phyloP scores from a whole-genome alignment of 2,329 filamentous ascomycete genomes.

The Stagonosporopsis rhizophila region DNA sequence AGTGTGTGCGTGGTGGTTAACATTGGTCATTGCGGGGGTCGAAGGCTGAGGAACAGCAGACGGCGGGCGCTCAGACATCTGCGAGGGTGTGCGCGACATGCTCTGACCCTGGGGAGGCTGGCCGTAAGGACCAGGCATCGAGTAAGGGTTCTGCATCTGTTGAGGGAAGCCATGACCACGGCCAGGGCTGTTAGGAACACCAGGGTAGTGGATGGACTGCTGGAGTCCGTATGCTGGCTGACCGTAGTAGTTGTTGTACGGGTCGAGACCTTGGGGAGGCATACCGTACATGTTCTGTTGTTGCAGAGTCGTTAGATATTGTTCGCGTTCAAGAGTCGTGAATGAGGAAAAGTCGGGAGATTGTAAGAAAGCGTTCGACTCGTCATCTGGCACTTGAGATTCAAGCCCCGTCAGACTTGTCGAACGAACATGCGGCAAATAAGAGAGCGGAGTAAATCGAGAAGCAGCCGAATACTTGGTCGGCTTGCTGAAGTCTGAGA shows the following conservation, averaged over 20 bases:
- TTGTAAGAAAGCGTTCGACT: conserved; percentile 35
- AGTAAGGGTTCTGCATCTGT: conserved; percentile 53
- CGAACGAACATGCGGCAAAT: conserved; percentile 19
- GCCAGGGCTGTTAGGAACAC: conserved; percentile 55
- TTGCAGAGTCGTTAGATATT: conserved; percentile 70
- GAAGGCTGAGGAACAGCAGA: conserved; percentile 68
- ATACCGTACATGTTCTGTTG: conserved; percentile 70
- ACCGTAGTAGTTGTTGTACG: conserved; percentile 54
- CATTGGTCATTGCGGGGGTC: conserved; percentile 58
- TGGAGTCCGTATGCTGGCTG: conserved; percentile 58
- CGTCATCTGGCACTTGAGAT: conserved; percentile 26
- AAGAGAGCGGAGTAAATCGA: conserved; percentile 23
- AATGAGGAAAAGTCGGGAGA: conserved; percentile 65
- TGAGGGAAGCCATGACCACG: conserved; percentile 57
- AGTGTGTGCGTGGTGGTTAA: conserved; percentile 59
- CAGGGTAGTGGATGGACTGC: conserved; percentile 54
- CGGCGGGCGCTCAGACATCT: conserved; percentile 63
- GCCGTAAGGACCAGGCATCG: conserved; percentile 61
- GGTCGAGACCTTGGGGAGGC: conserved; percentile 56
- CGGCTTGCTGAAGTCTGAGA: conserved; percentile 32
- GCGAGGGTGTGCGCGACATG: conserved; percentile 70
- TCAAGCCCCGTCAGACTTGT: conserved; percentile 25
- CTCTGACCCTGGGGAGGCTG: conserved; percentile 65
- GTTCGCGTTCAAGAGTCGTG: conserved; percentile 73
- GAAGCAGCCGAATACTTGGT: conserved; percentile 20